Evolutionary conservation across 345 rosid species (phyloP), one percentile per base, ranked within the genome.

Genomic region (Balakata baccata): DNA sequence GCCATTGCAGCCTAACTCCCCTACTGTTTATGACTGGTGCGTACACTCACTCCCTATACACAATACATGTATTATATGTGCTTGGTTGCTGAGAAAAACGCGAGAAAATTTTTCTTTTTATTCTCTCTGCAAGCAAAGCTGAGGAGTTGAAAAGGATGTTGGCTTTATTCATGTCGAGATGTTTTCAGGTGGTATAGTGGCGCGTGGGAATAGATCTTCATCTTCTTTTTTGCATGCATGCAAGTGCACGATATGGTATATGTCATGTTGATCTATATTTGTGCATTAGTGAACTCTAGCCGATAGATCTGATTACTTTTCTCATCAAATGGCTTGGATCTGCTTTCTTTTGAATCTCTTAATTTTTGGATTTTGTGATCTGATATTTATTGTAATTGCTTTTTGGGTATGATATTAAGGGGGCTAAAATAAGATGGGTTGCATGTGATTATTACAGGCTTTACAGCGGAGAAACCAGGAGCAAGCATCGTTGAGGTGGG

Each of bases 11-110:
- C 87, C 98, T 0, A 92, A 94, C 85, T 84, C 98, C 34, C 98
- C 97, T 58, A 88, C 97, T 25, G 92, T 90, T 65, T 94, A 94
- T 58, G 98, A 94, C 90, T 94, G 98, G 98, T 94, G 34, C 34
- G 34, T 29, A 29, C 34, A 29, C 34, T 29, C 34, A 29, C 34
- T 29, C 34, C 1, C 34, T 29, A 29, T 2, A 1, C 34, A 29
- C 34, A 1, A 2, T 29, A 29, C 1, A 29, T 29, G 34, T 29
- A 29, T 11, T 3, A 7, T 20, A n/a, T 20, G 59, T 54, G 59
- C n/a, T 54, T 54, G 59, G 59, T 53, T 53, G 11, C 12, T 43
- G 23, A 38, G 29, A 43, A n/a, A 64, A n/a, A 41, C 0, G 3
- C 1, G n/a, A 18, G 23, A 3, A 76, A 70, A 23, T 1, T 29